A percentile compares a stretch with the other conserved stretches of the same genome.
Conservation (phyloP, 2,329 filamentous ascomycete genomes). For the Penicillium frequentans region DNA sequence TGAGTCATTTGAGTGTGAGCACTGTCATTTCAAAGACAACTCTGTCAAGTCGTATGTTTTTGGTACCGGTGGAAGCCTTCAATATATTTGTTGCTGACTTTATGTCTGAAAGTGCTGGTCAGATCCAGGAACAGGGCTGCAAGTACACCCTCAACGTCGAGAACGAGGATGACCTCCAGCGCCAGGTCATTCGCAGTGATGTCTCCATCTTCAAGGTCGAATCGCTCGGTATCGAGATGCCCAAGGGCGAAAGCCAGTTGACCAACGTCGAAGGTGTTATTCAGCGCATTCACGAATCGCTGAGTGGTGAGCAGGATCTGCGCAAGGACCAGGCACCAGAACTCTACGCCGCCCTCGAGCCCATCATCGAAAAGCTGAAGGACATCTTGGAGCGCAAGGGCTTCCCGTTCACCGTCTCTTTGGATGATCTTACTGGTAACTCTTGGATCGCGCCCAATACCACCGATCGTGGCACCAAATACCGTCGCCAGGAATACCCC, state of each 20-base stretch:
- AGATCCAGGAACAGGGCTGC: conserved; percentile 84
- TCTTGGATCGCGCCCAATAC: conserved; percentile 92
- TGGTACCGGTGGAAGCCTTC: not conserved
- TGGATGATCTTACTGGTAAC: conserved; percentile 93
- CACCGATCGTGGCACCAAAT: conserved; percentile 76
- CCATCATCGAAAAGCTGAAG: conserved; percentile 70
- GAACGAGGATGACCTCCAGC: conserved; percentile 69
- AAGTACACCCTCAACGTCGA: conserved; percentile 83
- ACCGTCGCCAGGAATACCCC: conserved; percentile 79
- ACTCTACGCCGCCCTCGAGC: conserved; percentile 73
- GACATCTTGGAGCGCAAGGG: conserved; percentile 74
- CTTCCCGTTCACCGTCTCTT: conserved; percentile 83
- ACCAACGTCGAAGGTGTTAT: conserved; percentile 92
- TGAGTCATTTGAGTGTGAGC: conserved; percentile 91
- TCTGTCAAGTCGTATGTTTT: conserved; percentile 87
- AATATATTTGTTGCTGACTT: conserved; percentile 33
- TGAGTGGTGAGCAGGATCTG: conserved; percentile 78
- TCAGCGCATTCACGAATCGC: conserved; percentile 72
- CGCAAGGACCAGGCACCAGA: conserved; percentile 78
- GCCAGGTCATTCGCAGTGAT: conserved; percentile 92
- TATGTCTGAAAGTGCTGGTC: conserved; percentile 59
- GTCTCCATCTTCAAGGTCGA: conserved; percentile 82
- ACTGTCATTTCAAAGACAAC: conserved; percentile 87
- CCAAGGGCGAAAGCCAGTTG: conserved; percentile 83
- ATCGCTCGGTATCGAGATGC: conserved; percentile 90